Evolutionary conservation across 1,139 yeast species (phyloP), one percentile per base, ranked within the genome.

Genomic region (Geotrichum bryndzae): DNA sequence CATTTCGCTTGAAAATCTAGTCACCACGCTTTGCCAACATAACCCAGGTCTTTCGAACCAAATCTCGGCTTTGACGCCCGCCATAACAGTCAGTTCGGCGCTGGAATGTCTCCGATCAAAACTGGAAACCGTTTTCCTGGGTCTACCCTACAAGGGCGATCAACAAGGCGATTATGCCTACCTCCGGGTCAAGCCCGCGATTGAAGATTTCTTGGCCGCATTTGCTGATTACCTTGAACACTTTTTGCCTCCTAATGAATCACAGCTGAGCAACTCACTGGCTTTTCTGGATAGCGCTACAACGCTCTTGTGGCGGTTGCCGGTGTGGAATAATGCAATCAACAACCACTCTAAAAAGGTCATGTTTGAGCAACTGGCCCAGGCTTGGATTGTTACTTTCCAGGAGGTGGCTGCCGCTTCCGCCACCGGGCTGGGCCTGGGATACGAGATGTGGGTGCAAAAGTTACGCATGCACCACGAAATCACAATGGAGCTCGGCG

Each of bases 121-220:
- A 68, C 76, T 81, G 58, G 77, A 79, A 18, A 69, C 69, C 2
- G 82, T 89, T 35, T 70, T 77, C 45, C 72, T 74, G 25, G 80
- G 82, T 63, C 74, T 90, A 66, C 96, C 96, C 1, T 89, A 88
- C 73, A 86, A 86, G 67, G 90, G 90, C 65, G 90, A 87, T 68
- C 77, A 80, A 25, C 79, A 82, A 58, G 84, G 88, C 59, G 98
- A 92, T 73, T 94, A 94, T 72, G 87, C 96, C n/a, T 94, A 87
- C 74, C 79, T 90, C 63, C 80, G 98, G 63, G 88, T 92, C 61
- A 87, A 90, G 69, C 85, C 90, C 1, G 76, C 79, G 63, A 81
- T 91, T 64, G 82, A 85, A 66, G 96, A 90, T 69, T 90, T 92
- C 69, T 81, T 90, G 66, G 81, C 83, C 68, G 86, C 95, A 56